phyloP scores from a whole-genome alignment of 2,329 filamentous ascomycete genomes.

The Dothideomycetes sp. region DNA sequence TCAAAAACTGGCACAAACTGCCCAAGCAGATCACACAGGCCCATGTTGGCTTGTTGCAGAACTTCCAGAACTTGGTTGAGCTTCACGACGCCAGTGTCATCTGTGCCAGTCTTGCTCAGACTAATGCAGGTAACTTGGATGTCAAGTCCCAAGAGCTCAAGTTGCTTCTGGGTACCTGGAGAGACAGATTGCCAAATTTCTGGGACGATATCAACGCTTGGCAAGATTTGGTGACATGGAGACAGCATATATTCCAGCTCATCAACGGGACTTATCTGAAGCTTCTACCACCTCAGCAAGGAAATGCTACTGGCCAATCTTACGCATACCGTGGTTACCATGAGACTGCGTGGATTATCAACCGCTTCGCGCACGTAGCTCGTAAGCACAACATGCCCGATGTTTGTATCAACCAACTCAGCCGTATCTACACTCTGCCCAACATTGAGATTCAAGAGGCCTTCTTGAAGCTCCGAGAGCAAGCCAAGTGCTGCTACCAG shows the following conservation, averaged over 20 bases:
- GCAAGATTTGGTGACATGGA: conserved; percentile 99
- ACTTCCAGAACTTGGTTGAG: conserved; percentile 96
- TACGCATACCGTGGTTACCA: conserved; percentile 97
- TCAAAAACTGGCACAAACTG: conserved; percentile 98
- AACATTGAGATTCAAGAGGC: conserved; percentile 99
- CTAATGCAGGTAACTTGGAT: conserved; percentile 76
- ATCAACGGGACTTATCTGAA: conserved; percentile 91
- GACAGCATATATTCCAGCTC: conserved; percentile 95
- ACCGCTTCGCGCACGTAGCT: conserved; percentile 93
- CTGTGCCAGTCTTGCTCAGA: conserved; percentile 78
- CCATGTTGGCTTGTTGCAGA: conserved; percentile 87
- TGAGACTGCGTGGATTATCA: conserved; percentile 99
- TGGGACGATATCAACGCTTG: conserved; percentile 99
- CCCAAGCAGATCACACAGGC: conserved; percentile 87
- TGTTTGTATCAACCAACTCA: conserved; percentile 93
- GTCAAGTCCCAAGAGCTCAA: conserved; percentile 94
- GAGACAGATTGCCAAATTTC: conserved; percentile 87
- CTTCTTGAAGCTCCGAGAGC: conserved; percentile 95
- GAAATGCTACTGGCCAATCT: conserved; percentile 74
- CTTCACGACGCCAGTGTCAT: conserved; percentile 96
- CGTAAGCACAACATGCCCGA: conserved; percentile 94
- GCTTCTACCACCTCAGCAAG: conserved; percentile 66
- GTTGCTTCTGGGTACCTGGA: conserved; percentile 84
- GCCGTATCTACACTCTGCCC: conserved; percentile 93
- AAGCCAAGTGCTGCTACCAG: conserved; percentile 97